These are phyloP conservation scores for Chimonanthus salicifolius DNA, from an alignment of 164 flowering plant species.

Conservation along the genomic window DNA sequence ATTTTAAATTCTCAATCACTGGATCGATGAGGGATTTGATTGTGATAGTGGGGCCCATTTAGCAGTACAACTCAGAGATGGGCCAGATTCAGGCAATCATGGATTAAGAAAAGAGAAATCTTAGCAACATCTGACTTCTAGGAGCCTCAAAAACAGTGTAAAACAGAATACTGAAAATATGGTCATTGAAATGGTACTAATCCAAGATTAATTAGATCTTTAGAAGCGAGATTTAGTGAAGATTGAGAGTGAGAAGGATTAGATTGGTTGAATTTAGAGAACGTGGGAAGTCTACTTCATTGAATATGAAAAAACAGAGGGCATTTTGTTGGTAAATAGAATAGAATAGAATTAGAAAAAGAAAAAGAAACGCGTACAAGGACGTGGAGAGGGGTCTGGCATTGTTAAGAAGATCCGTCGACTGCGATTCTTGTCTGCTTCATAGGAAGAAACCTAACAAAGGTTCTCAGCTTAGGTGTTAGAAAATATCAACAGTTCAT, in stretches of 20 bases:
- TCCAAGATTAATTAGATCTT: background rate
- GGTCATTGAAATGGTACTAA: background rate
- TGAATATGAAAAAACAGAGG: background rate
- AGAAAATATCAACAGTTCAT: background rate
- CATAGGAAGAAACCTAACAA: background rate
- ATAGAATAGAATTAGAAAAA: background rate
- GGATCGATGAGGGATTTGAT: background rate
- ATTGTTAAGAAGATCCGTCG: conserved; percentile 1
- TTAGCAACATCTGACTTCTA: background rate
- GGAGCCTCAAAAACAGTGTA: background rate
- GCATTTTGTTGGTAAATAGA: background rate
- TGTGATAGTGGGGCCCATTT: conserved; percentile 21
- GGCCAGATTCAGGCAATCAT: conserved; percentile 34
- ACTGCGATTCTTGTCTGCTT: conserved; percentile 5
- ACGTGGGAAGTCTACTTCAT: conserved; percentile 5
- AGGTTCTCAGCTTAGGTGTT: background rate
- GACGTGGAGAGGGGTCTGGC: conserved; percentile 11
- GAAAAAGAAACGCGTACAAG: background rate
- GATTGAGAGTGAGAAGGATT: background rate
- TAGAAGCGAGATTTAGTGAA: background rate
- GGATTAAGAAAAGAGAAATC: background rate
- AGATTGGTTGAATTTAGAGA: conserved; percentile 3
- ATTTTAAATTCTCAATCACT: conserved; percentile 17
- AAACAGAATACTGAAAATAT: background rate
- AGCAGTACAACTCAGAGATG: conserved; percentile 32